Conservation (phyloP, 192 early-diverging fungal genomes). For the Backusella macrospora region DNA sequence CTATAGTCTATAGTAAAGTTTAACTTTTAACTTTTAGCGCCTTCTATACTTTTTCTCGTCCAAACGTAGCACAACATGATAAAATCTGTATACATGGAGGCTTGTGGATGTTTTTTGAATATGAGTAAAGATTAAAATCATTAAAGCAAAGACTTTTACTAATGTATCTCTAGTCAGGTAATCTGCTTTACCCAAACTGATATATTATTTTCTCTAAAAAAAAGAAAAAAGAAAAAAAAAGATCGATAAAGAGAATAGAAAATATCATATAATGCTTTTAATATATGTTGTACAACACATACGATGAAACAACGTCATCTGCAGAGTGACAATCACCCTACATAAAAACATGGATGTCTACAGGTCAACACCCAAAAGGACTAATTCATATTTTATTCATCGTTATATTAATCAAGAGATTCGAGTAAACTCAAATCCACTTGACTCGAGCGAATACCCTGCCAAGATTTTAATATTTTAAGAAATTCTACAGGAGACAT, state of each 20-base stretch:
- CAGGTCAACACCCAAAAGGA: neutral
- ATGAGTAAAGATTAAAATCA: no score
- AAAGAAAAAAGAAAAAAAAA: no score
- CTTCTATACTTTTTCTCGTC: no score
- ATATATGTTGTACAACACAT: neutral
- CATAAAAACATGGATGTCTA: neutral
- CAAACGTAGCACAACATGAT: no score
- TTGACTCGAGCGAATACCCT: neutral
- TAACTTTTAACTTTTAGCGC: no score
- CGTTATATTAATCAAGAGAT: neutral
- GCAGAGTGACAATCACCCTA: neutral
- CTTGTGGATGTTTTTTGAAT: no score
- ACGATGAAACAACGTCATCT: neutral
- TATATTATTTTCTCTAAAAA: neutral
- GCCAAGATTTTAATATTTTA: neutral
- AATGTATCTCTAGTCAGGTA: no score
- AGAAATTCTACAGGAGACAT: neutral
- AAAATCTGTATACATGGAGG: no score
- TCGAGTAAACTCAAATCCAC: neutral
- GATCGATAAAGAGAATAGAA: neutral
- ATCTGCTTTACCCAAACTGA: no score
- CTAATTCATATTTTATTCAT: neutral
- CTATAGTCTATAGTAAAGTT: no score
- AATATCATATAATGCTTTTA: neutral
- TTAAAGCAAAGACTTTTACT: no score